Conservation (phyloP, 1,139 yeast species). For the Diutina catenulata region DNA sequence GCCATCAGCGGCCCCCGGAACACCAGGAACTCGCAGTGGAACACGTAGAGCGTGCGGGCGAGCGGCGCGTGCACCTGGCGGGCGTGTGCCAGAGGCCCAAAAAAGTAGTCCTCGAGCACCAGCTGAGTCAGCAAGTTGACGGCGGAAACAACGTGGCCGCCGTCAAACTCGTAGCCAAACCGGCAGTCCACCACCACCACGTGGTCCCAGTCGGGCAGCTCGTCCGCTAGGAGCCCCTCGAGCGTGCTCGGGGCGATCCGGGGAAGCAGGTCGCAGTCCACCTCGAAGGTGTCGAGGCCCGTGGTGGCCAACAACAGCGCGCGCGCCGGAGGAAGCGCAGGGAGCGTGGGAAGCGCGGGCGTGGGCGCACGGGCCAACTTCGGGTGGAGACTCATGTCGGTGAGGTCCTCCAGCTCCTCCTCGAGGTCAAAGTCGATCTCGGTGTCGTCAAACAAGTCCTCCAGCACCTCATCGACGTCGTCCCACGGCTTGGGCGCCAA, state of each 20-base stretch:
- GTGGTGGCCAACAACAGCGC: neutral
- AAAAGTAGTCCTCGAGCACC: constrained; percentile 44
- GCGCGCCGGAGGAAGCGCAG: neutral
- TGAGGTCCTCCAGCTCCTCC: neutral
- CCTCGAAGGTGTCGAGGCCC: neutral
- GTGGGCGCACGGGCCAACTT: neutral
- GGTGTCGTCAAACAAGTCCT: too few relatives aligned
- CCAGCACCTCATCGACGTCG: constrained; percentile 1
- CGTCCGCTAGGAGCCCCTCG: constrained; percentile 14
- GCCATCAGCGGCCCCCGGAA: constrained; percentile 94
- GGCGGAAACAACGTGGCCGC: constrained; percentile 87
- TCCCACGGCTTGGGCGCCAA: neutral
- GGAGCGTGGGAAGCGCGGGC: neutral
- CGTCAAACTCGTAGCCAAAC: constrained; percentile 80
- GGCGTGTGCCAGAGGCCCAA: constrained; percentile 9
- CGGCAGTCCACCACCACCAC: constrained; percentile 72
- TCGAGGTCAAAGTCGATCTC: constrained; percentile 4
- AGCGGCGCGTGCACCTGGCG: constrained; percentile 11
- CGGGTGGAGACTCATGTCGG: neutral
- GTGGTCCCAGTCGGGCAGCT: constrained; percentile 40
- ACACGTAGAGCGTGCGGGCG: constrained; percentile 43
- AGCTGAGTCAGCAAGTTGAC: constrained; percentile 63
- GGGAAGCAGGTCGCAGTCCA: constrained; percentile 52
- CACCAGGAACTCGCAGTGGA: constrained; percentile 91
- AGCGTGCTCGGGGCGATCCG: constrained; percentile 50